Conservation (phyloP, 495 filamentous ascomycete species). For the Penicillium cosmopolitanum region DNA sequence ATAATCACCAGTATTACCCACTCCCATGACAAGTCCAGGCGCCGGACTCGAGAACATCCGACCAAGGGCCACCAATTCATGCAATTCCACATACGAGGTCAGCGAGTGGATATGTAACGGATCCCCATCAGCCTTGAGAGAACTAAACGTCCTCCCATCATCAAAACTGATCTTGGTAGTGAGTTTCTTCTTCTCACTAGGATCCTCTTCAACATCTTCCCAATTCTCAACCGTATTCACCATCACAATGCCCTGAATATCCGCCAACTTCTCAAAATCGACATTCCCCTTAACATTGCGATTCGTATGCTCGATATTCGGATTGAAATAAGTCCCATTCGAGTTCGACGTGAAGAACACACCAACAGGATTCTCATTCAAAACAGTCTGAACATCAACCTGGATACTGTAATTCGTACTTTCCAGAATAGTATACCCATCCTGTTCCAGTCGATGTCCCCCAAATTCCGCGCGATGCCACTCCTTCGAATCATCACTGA, state of each 20-base stretch:
- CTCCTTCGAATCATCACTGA: constrained; percentile 74
- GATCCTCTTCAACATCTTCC: constrained; percentile 66
- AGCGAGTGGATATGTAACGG: constrained; percentile 88
- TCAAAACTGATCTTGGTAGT: constrained; percentile 87
- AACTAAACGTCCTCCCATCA: constrained; percentile 79
- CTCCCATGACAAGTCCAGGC: constrained; percentile 88
- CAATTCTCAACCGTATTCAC: constrained; percentile 90
- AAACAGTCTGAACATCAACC: constrained; percentile 82
- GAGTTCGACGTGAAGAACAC: constrained; percentile 91
- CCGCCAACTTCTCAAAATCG: constrained; percentile 90
- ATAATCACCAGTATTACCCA: constrained; percentile 81
- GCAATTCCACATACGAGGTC: constrained; percentile 56
- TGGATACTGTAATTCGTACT: constrained; percentile 97
- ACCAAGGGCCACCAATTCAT: constrained; percentile 65
- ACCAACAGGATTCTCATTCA: constrained; percentile 70
- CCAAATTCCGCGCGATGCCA: constrained; percentile 96
- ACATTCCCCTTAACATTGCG: constrained; percentile 70
- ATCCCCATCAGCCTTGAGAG: constrained; percentile 61
- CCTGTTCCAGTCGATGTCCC: constrained; percentile 74
- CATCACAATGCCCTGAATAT: constrained; percentile 87
- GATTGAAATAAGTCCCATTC: constrained; percentile 92
- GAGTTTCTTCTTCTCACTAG: constrained; percentile 62
- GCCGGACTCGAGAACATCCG: constrained; percentile 93
- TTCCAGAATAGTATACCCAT: constrained; percentile 92
- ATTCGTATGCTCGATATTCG: constrained; percentile 90